Evolutionary conservation across 164 flowering plant species (phyloP), one percentile per base, ranked within the genome.

Genomic region (Macadamia tetraphylla): DNA sequence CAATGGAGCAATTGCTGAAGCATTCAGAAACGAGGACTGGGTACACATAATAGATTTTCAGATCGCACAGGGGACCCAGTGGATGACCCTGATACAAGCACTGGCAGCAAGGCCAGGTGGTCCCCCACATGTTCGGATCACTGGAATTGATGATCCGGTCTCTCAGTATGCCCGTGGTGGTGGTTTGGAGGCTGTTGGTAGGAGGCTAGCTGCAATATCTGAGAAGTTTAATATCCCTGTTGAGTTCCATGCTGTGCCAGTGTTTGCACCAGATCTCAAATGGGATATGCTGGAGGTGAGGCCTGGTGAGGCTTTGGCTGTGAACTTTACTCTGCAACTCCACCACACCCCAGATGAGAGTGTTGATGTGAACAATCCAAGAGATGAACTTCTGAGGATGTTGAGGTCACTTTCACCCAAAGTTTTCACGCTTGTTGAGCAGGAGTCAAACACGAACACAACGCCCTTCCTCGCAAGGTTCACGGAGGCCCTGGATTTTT

Each of bases 1-100:
- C 23, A 90, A 90, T 77, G 96, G 93, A 10, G 96, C 93, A 8
- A 90, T 90, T 18, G 96, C 93, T 1, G 91, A 88, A 70, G 96
- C 93, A 5, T 83, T 86, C 73, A 85, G 73, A 68, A 77, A 76
- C 51, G 93, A 87, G 71, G 84, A 87, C 58, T 78, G 75, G 1
- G 84, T 90, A 29, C 96, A 90, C 75, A 88, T 90, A 35, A 72
- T 90, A 40, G 96, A 90, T 66, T 90, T 87, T 75, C 93, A 88
- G 71, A 88, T 90, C 60, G 85, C 82, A 48, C 93, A 87, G 66
- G 96, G 96, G 3, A 82, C 86, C 4, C 96, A 90, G 67, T 90
- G 96, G 96, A 43, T 82, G 60, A 85, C 90, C 66, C 86, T 90
- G 48, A 73, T 90, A 43, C 90, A 90, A 70, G 93, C 93, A 0